A percentile compares a stretch with the other conserved stretches of the same genome.
Conservation (phyloP, 306 rosid species). For the Cicer yamashitae region DNA sequence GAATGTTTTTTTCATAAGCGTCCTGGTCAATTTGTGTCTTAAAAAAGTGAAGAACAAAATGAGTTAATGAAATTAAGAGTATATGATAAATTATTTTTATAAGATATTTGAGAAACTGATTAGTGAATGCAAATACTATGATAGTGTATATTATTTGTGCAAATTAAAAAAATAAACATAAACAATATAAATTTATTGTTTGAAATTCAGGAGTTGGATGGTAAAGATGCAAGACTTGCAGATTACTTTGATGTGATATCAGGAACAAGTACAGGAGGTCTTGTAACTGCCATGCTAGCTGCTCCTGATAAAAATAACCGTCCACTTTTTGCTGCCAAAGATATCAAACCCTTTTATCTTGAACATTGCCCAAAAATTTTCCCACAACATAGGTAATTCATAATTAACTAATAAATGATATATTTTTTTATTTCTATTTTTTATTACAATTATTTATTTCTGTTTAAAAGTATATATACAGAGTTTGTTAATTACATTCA, state of each 20-base stretch:
- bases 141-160: not conserved
- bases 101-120: too few relatives aligned
- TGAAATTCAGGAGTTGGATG: conserved; percentile 62
- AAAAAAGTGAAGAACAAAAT: too few relatives aligned
- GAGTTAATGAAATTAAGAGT: too few relatives aligned
- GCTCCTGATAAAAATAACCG: conserved; percentile 61
- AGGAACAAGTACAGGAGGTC: conserved; percentile 81
- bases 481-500: too few relatives aligned
- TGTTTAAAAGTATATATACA: too few relatives aligned
- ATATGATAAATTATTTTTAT: too few relatives aligned
- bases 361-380: conserved; percentile 62
- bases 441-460: too few relatives aligned
- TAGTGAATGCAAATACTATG: too few relatives aligned
- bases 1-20: too few relatives aligned
- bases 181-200: not conserved
- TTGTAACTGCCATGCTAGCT: conserved; percentile 68
- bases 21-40: too few relatives aligned
- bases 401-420: too few relatives aligned
- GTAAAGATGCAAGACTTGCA: conserved; percentile 70
- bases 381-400: conserved; percentile 47
- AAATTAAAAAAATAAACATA: not conserved
- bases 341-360: conserved; percentile 62
- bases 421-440: too few relatives aligned
- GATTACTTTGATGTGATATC: conserved; percentile 77
- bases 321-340: conserved; percentile 70